Percentiles rank a stretch among this genome's conserved stretches.
Conservation (phyloP, 1,139 yeast genomes). For the Pichia cactophila region DNA sequence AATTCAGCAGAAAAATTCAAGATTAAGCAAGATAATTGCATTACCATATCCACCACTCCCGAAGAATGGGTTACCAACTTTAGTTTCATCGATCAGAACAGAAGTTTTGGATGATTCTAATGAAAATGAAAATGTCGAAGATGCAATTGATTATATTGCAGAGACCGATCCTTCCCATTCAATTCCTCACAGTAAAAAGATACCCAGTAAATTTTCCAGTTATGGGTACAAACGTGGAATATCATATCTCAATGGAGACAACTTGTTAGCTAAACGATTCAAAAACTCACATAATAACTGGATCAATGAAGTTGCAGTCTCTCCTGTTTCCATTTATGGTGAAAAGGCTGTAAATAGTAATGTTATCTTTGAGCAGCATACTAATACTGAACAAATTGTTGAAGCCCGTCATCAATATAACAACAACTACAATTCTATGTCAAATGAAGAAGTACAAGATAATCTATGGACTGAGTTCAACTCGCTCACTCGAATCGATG, state of each 20-base stretch:
- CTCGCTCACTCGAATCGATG: conserved; percentile 15
- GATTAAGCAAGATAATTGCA: conserved; percentile 3
- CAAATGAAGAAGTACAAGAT: conserved; percentile 14
- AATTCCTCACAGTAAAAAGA: conserved; percentile 1
- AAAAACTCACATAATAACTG: conserved; percentile 20
- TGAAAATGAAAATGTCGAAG: conserved; percentile 19
- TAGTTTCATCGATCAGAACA: conserved; percentile 39
- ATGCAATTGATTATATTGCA: conserved; percentile 27
- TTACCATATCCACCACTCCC: conserved; percentile 36
- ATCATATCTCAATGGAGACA: conserved; percentile 1
- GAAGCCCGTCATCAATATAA: conserved; percentile 21
- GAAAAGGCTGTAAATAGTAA: conserved; percentile 22
- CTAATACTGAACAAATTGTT: conserved; percentile 16
- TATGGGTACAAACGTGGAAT: conserved; percentile 9
- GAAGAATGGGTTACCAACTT: conserved; percentile 39
- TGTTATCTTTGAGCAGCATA: conserved; percentile 18
- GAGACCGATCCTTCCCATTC: conserved; percentile 16
- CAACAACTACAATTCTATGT: conserved; percentile 12
- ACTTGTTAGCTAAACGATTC: conserved; percentile 14
- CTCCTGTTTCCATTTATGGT: conserved; percentile 22
- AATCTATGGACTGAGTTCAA: conserved; percentile 19
- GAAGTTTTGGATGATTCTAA: conserved; percentile 13
- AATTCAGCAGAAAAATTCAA: conserved; percentile 20
- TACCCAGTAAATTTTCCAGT: background rate
- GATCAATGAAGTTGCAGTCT: conserved; percentile 18